These are phyloP conservation scores for Talaromyces sp. DNA, from an alignment of 2,329 filamentous ascomycete genomes.

Conservation along the genomic window DNA sequence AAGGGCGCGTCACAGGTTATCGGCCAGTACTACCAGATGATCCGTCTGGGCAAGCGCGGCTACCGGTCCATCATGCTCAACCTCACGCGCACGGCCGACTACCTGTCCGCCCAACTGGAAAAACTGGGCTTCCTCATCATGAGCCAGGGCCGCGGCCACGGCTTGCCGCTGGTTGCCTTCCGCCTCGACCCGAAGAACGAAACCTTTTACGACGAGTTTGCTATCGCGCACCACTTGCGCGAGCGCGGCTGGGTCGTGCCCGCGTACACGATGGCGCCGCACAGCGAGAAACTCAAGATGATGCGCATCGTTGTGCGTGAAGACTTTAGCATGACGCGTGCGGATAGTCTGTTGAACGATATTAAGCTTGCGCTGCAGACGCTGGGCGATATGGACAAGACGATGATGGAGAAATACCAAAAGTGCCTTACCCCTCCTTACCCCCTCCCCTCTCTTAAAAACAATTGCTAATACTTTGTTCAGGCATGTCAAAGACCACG, in stretches of 20 bases:
- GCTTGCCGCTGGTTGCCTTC: slow-evolving; percentile 87
- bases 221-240: slow-evolving; percentile 77
- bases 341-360: slow-evolving; percentile 71
- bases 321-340: slow-evolving; percentile 79
- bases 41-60: slow-evolving; percentile 86
- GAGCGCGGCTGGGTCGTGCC: slow-evolving; percentile 89
- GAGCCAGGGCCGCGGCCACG: slow-evolving; percentile 70
- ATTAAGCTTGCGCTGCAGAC: slow-evolving; percentile 71
- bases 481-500: slow-evolving; percentile 52
- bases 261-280: slow-evolving; percentile 93
- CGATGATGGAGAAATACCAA: slow-evolving; percentile 64
- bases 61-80: slow-evolving; percentile 94
- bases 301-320: slow-evolving; percentile 88
- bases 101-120: slow-evolving; percentile 69
- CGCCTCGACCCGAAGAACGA: slow-evolving; percentile 58
- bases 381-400: slow-evolving; percentile 68
- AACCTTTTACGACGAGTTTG: slow-evolving; percentile 67
- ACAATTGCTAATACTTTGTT: not conserved
- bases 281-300: slow-evolving; percentile 80
- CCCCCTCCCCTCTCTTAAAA: not conserved
- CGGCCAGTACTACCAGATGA: slow-evolving; percentile 95
- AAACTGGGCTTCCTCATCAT: slow-evolving; percentile 80
- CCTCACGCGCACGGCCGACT: slow-evolving; percentile 83
- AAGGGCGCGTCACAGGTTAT: slow-evolving; percentile 94
- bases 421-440: slow-evolving; percentile 41